phyloP scores from a whole-genome alignment of 768 basidiomycete genomes.

The Lyophyllum decastes region DNA sequence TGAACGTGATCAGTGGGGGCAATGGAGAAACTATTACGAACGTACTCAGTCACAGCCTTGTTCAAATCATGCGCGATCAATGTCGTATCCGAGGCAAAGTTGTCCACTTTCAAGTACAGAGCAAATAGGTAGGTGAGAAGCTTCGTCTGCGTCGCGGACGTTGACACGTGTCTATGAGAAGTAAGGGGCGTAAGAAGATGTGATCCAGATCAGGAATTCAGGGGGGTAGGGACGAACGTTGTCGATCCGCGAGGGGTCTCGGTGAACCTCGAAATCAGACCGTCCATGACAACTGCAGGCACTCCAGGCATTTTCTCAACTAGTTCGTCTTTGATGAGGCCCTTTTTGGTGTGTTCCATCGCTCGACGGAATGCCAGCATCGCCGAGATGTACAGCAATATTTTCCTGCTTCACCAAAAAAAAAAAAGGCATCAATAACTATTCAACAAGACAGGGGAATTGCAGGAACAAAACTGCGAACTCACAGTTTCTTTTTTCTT shows the following conservation, averaged over 20 bases:
- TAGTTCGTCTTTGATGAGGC: conserved; percentile 50
- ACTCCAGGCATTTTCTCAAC: conserved; percentile 58
- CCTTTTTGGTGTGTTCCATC: conserved; percentile 34
- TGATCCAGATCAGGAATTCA: background rate
- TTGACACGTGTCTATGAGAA: conserved; percentile 48
- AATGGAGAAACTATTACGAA: conserved; percentile 3
- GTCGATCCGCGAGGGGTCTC: conserved; percentile 70
- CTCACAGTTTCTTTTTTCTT: conserved; percentile 63
- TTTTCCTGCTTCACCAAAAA: conserved; percentile 48
- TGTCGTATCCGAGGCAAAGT: conserved; percentile 69
- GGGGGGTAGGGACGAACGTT: conserved; percentile 43
- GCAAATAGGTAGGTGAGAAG: conserved; percentile 81
- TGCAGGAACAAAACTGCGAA: conserved; percentile 32
- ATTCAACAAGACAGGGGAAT: background rate
- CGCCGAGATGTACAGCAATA: conserved; percentile 78
- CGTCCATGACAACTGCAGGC: conserved; percentile 69
- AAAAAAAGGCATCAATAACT: background rate
- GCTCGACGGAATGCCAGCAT: conserved; percentile 71
- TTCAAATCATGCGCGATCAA: conserved; percentile 74
- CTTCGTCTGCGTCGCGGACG: conserved; percentile 69
- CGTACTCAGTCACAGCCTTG: conserved; percentile 66
- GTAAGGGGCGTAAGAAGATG: conserved; percentile 2
- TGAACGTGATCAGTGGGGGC: background rate
- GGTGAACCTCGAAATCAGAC: conserved; percentile 77
- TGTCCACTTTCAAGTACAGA: conserved; percentile 77